Percentiles rank a stretch among this genome's conserved stretches.
Evolutionary conservation across 257 asterid species (phyloP).

Genomic region (Mentha longifolia): DNA sequence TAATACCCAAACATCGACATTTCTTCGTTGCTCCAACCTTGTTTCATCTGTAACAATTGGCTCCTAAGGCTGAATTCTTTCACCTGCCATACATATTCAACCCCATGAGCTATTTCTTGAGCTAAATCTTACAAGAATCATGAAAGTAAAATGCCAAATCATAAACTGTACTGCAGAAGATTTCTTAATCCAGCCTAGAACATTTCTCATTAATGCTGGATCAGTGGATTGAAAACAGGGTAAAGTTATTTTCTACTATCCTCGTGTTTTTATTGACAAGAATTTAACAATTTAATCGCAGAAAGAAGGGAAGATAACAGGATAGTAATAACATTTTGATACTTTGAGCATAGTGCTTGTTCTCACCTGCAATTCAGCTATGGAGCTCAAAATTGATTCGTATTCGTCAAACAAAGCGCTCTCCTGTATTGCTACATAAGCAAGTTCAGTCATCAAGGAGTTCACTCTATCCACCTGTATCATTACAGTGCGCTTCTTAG

Average conservation of each 20-base stretch:
- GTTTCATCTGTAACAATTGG: conserved; percentile 53
- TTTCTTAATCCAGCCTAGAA: too few relatives aligned
- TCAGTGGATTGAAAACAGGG: too few relatives aligned
- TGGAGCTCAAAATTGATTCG: conserved; percentile 47
- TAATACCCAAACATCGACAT: conserved; percentile 25
- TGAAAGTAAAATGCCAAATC: background rate
- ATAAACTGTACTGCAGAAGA: background rate
- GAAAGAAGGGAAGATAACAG: background rate
- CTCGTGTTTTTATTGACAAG: too few relatives aligned
- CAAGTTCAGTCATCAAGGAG: conserved; percentile 53
- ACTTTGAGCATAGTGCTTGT: background rate
- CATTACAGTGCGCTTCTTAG: conserved; percentile 25
- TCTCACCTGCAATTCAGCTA: conserved; percentile 60
- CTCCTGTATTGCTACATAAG: conserved; percentile 50
- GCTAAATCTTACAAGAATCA: background rate
- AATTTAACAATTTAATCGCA: background rate
- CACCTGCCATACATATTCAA: conserved; percentile 48
- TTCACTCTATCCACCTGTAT: conserved; percentile 57
- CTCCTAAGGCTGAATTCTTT: conserved; percentile 60
- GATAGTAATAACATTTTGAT: background rate
- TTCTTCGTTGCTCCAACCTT: conserved; percentile 38
- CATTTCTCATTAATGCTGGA: too few relatives aligned
- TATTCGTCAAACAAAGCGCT: conserved; percentile 62
- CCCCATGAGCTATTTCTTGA: conserved; percentile 14
- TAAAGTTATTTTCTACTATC: too few relatives aligned